These are phyloP conservation scores for Parastagonospora avenae DNA, from an alignment of 2,329 filamentous ascomycete genomes.

Conservation along the genomic window DNA sequence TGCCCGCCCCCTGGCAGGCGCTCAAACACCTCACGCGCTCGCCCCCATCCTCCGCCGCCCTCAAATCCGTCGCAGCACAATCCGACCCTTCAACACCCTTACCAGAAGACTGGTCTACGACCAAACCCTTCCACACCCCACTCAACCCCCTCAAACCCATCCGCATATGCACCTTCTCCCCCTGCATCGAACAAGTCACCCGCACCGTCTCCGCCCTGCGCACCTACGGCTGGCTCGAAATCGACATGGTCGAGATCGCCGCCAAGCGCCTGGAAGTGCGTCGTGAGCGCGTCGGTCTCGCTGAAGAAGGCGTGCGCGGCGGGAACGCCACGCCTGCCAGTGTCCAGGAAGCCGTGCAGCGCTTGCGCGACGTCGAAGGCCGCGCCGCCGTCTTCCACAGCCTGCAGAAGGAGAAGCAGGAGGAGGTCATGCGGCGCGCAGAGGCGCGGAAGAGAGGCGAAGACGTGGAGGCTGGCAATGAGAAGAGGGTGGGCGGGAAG, in stretches of 20 bases:
- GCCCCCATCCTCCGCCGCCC: slow-evolving; percentile 28
- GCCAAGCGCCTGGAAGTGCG: slow-evolving; percentile 80
- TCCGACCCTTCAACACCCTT: slow-evolving; percentile 51
- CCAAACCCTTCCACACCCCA: slow-evolving; percentile 50
- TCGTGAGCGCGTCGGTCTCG: slow-evolving; percentile 78
- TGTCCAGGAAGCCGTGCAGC: slow-evolving; percentile 77
- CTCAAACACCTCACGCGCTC: slow-evolving; percentile 73
- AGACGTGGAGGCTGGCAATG: slow-evolving; percentile 14
- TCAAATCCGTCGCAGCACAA: slow-evolving; percentile 25
- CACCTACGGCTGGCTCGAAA: slow-evolving; percentile 83
- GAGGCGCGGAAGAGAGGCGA: slow-evolving; percentile 39
- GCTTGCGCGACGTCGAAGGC: slow-evolving; percentile 74
- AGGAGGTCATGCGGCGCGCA: slow-evolving; percentile 51
- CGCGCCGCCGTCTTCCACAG: slow-evolving; percentile 69
- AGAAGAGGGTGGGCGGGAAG: slow-evolving; percentile 23
- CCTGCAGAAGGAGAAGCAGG: slow-evolving; percentile 46
- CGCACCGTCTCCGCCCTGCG: slow-evolving; percentile 82
- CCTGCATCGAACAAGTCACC: slow-evolving; percentile 95
- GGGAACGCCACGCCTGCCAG: slow-evolving; percentile 72
- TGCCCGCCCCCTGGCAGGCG: slow-evolving; percentile 81
- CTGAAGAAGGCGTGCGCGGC: slow-evolving; percentile 68
- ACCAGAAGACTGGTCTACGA: slow-evolving; percentile 10
- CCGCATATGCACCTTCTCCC: slow-evolving; percentile 91
- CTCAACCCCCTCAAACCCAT: slow-evolving; percentile 74
- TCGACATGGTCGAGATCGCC: slow-evolving; percentile 89